These are phyloP conservation scores for Pistacia atlantica DNA, from an alignment of 345 rosid genomes.

Conservation along the genomic window DNA sequence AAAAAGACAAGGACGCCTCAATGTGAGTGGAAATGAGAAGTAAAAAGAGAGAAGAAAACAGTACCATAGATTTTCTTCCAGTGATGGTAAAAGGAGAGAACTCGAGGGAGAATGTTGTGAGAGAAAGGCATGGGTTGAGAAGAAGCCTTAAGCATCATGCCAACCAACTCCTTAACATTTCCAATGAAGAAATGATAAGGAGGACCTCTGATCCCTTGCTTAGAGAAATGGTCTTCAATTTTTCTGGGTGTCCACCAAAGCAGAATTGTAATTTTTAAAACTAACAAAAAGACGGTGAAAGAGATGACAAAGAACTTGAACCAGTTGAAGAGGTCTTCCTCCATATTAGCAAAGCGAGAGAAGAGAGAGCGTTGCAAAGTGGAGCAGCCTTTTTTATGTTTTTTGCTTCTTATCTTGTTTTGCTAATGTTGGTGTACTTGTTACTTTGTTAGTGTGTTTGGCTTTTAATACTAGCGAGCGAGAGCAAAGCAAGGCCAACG, in stretches of 20 bases:
- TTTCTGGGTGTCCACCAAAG: conserved; percentile 96
- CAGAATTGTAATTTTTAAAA: conserved; percentile 50
- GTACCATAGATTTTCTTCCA: conserved; percentile 97
- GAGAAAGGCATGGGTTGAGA: conserved; percentile 95
- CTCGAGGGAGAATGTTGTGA: conserved; percentile 97
- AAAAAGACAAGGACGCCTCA: background rate
- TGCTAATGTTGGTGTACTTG: conserved; percentile 47
- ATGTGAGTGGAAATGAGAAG: background rate
- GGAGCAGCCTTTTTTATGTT: conserved; percentile 21
- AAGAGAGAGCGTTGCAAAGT: background rate
- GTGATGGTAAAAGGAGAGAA: conserved; percentile 90
- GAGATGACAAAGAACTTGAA: conserved; percentile 48
- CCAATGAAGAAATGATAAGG: conserved; percentile 96
- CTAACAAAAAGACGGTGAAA: conserved; percentile 33
- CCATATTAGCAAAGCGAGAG: background rate
- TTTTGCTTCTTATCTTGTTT: conserved; percentile 32
- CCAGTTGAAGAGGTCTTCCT: conserved; percentile 32
- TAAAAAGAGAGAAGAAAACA: no score
- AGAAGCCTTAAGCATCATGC: conserved; percentile 89
- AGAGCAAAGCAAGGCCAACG: conserved; percentile 67
- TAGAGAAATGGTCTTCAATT: conserved; percentile 89
- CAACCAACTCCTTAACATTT: conserved; percentile 86
- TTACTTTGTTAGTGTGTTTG: conserved; percentile 28
- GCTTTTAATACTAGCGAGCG: conserved; percentile 40
- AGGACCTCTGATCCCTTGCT: conserved; percentile 96